These are phyloP conservation scores for Wickerhamiella azymoides DNA, from an alignment of 805 yeast species.

Conservation along the genomic window DNA sequence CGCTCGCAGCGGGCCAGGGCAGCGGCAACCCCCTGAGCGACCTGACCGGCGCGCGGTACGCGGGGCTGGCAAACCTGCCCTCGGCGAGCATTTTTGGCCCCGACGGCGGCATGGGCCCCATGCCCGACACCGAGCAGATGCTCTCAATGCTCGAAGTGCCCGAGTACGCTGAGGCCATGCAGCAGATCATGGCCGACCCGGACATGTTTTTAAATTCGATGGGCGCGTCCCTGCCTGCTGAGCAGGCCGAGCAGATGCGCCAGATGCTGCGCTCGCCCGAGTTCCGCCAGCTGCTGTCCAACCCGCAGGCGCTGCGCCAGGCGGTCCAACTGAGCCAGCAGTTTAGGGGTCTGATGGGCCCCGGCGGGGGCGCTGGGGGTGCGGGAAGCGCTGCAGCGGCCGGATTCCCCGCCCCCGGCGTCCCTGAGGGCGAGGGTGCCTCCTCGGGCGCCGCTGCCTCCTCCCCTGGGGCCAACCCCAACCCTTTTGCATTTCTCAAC, in stretches of 20 bases:
- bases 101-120: slow-evolving; percentile 77
- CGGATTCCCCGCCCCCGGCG: slow-evolving; percentile 24
- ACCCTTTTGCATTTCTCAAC: too few species aligned
- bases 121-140: slow-evolving; percentile 67
- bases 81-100: slow-evolving; percentile 82
- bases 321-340: slow-evolving; percentile 48
- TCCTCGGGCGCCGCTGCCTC: too few species aligned
- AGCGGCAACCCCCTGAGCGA: slow-evolving; percentile 84
- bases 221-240: slow-evolving; percentile 65
- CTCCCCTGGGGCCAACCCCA: slow-evolving; percentile 13
- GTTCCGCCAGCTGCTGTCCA: slow-evolving; percentile 63
- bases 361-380: slow-evolving; percentile 33
- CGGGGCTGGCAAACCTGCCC: slow-evolving; percentile 83
- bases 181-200: slow-evolving; percentile 28
- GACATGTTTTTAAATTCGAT: slow-evolving; percentile 84
- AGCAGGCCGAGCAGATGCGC: slow-evolving; percentile 60
- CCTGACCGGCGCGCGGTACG: slow-evolving; percentile 88
- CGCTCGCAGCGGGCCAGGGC: slow-evolving; percentile 83
- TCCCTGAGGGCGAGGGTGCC: too few species aligned
- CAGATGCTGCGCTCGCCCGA: slow-evolving; percentile 72
- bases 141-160: slow-evolving; percentile 69
- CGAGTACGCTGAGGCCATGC: slow-evolving; percentile 65
- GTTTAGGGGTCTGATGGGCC: slow-evolving; percentile 32
- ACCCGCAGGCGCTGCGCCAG: slow-evolving; percentile 75
- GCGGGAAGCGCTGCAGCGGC: slow-evolving; percentile 16